Conservation (phyloP, 2,329 filamentous ascomycete genomes). For the Phyllosticta capitalensis region DNA sequence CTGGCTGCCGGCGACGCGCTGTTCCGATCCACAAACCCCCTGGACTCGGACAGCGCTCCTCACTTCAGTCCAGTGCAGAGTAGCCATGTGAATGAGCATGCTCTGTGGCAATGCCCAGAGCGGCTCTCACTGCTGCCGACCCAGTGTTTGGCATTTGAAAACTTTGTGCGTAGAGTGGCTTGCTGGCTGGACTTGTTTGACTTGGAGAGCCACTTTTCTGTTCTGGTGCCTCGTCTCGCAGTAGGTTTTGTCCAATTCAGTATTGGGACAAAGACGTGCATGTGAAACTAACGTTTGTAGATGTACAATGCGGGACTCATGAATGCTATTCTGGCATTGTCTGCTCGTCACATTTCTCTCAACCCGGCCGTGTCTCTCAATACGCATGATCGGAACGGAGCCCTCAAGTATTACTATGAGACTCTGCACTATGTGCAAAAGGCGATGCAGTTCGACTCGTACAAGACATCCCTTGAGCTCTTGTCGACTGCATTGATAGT, state of each 20-base stretch:
- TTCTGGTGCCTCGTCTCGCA: conserved; percentile 21
- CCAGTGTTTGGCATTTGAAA: conserved; percentile 24
- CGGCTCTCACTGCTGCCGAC: background rate
- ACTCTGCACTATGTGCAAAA: conserved; percentile 52
- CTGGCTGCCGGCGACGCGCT: background rate
- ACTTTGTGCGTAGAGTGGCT: conserved; percentile 29
- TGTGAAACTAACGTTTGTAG: background rate
- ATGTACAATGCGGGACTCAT: conserved; percentile 47
- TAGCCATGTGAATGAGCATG: background rate
- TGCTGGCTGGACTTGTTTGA: conserved; percentile 37
- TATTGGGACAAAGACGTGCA: background rate
- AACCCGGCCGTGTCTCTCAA: conserved; percentile 16
- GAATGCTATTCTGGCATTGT: conserved; percentile 49
- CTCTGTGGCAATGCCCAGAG: conserved; percentile 4
- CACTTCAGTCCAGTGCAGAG: background rate
- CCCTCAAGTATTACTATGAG: conserved; percentile 52
- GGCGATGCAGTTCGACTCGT: conserved; percentile 49
- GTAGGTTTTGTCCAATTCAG: background rate
- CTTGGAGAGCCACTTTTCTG: conserved; percentile 29
- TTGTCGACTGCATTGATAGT: conserved; percentile 51
- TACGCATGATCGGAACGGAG: conserved; percentile 20
- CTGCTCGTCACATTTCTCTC: conserved; percentile 41
- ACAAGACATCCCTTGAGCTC: conserved; percentile 49
- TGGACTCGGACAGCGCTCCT: background rate
- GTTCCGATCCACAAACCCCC: background rate